Evolutionary conservation across 345 rosid species (phyloP), one percentile per base, ranked within the genome.

Genomic region (Excoecaria agallocha): DNA sequence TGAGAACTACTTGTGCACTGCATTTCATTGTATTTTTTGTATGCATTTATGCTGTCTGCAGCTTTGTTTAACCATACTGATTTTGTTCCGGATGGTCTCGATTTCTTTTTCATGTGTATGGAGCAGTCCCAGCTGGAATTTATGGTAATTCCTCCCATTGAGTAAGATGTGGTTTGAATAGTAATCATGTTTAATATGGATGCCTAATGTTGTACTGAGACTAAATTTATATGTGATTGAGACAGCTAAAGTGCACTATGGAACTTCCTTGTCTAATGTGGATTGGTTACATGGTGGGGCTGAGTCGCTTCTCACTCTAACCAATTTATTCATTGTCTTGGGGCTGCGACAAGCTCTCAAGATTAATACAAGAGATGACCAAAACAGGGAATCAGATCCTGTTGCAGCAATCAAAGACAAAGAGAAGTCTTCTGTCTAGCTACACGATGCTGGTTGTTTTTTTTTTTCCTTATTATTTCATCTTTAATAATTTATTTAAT

Each of bases 221-320:
- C 59, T 69, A 4, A 55, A 54, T 76, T 8, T 51, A 16, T 37
- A 1, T 75, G 22, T 64, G 73, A 41, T 77, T 78, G 79, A 73
- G 76, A 77, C 84, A 89, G 98, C 95, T n/a, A 93, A 95, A 84
- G 91, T 91, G 86, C 85, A 84, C 30, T 91, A 87, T 74, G 97
- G 96, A 63, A 91, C 94, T 74, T 92, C 98, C 62, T 86, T 95
- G 75, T 87, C 94, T 20, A 91, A 95, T 81, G 96, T 95, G 83
- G 97, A 95, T 79, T 91, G 93, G 96, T 80, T 95, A 74, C 99
- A 95, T 46, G 99, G 99, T 74, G 93, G 94, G 41, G 98, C 94
- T 55, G 97, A 95, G 74, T 91, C 94, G 9, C 93, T 93, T 83
- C 96, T 93, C 10, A 79, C 97, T 51, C 82, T 95, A 12, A 92